Conservation (phyloP, 768 basidiomycete species). For the Tylopilus balloui region DNA sequence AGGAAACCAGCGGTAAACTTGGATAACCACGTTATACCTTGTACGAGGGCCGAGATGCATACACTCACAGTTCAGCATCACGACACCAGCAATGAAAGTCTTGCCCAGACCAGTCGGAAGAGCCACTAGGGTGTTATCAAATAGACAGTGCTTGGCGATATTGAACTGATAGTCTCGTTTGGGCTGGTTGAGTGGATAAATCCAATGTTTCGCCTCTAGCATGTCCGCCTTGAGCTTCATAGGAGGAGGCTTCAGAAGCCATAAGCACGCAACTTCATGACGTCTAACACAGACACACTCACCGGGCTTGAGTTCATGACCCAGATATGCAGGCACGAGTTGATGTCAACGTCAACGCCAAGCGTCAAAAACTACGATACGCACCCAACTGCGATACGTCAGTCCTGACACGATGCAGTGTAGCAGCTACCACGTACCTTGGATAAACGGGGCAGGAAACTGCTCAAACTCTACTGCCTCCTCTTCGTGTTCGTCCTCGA, state of each 20-base stretch:
- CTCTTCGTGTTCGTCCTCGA: conserved; percentile 53
- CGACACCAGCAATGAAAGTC: conserved; percentile 94
- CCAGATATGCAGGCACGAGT: not conserved
- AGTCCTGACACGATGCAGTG: conserved; percentile 1
- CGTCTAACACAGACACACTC: not conserved
- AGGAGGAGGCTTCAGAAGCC: conserved; percentile 48
- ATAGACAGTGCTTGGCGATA: conserved; percentile 79
- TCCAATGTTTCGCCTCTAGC: conserved; percentile 80
- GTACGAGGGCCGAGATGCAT: not conserved
- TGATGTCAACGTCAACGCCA: conserved; percentile 3
- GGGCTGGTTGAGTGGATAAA: conserved; percentile 84
- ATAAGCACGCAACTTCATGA: not conserved
- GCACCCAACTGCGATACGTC: conserved; percentile 47
- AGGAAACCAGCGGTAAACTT: conserved; percentile 91
- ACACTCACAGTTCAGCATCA: conserved; percentile 87
- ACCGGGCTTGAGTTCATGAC: conserved; percentile 29
- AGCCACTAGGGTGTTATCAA: conserved; percentile 91
- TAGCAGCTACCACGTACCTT: conserved; percentile 43
- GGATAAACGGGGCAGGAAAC: conserved; percentile 74
- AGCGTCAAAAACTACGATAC: conserved; percentile 21
- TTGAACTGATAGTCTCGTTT: conserved; percentile 95
- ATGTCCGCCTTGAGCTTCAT: conserved; percentile 79
- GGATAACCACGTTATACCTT: conserved; percentile 1
- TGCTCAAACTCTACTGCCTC: conserved; percentile 72
- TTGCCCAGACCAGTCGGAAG: conserved; percentile 96